Base-by-base conservation (phyloP, 140 eudicot species). In the Stevia rebaudiana region DNA sequence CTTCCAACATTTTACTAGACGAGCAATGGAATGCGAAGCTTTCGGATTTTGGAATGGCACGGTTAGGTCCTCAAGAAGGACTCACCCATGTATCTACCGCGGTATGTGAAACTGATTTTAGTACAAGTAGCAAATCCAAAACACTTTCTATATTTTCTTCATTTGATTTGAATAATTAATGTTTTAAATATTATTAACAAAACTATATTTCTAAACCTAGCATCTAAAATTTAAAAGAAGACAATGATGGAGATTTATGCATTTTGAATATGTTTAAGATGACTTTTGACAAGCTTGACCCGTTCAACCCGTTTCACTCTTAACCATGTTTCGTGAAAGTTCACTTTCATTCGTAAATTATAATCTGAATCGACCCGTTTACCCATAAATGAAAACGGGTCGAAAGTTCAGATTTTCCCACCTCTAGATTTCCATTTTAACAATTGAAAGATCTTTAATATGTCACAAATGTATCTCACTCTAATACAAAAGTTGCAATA, bases 21-120 rank as follows among this genome's bases (percentile, higher is more conserved):
- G 98, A 82, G 78, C 74, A 84, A 4, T 91, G 95, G 95, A 91
- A 76, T 39, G 98, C 91, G 0, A 91, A 91, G 84, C 81, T 91
- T 54, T 91, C 98, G 17, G 96, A 91, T 73, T 91, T 91, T 76
- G 98, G 96, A 70, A 81, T 91, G 85, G 98, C 98, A 49, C 76
- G 95, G 51, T 76, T 91, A 79, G 98, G 98, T 35, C 98, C 98
- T 41, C 61, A 76, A 43, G 98, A 84, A 67, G 98, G 98, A 42
- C 79, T 70, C 48, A 82, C 95, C 9, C 98, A 90, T 58, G 95
- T 90, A 42, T 87, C 98, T 18, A 90, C 98, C 40, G 95, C 95
- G 80, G 98, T 90, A 87, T 9, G 87, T 51, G 72, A 24, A 33
- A 11, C 68, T 76, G 16, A 12, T 25, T 43, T 51, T 42, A 53